A percentile compares a stretch with the other conserved stretches of the same genome.
Evolutionary conservation across 768 basidiomycete genomes (phyloP).

Genomic region (Russula sp.): DNA sequence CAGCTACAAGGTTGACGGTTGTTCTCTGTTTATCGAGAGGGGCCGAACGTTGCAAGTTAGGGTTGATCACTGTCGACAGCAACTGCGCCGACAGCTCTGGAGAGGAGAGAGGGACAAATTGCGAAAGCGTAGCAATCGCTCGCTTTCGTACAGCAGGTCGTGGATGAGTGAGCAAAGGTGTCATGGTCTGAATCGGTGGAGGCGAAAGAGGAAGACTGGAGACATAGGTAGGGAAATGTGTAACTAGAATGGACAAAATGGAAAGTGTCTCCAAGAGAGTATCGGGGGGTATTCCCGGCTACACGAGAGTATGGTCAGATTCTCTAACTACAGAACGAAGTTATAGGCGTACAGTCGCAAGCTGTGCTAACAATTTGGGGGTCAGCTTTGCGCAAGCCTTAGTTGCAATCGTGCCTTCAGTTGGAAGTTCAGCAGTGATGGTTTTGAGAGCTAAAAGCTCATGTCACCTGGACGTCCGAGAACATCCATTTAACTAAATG

Average conservation of each 20-base stretch:
- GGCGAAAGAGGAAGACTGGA: slow-evolving; percentile 46
- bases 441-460: slow-evolving; percentile 75
- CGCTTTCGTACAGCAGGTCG: slow-evolving; percentile 90
- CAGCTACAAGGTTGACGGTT: slow-evolving; percentile 72
- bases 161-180: slow-evolving; percentile 64
- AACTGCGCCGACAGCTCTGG: slow-evolving; percentile 57
- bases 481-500: neutral
- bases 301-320: slow-evolving; percentile 8
- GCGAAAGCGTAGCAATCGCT: slow-evolving; percentile 78
- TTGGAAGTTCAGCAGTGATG: slow-evolving; percentile 84
- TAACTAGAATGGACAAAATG: slow-evolving; percentile 83
- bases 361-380: slow-evolving; percentile 73
- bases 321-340: neutral
- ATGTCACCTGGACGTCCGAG: slow-evolving; percentile 2
- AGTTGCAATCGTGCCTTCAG: slow-evolving; percentile 70
- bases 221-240: slow-evolving; percentile 71
- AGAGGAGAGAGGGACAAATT: slow-evolving; percentile 72
- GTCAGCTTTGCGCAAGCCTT: slow-evolving; percentile 81
- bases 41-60: slow-evolving; percentile 48
- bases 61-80: slow-evolving; percentile 52
- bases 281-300: slow-evolving; percentile 71
- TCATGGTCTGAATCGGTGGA: slow-evolving; percentile 60
- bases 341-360: slow-evolving; percentile 52
- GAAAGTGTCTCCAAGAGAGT: slow-evolving; percentile 78
- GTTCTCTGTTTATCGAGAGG: slow-evolving; percentile 68